phyloP scores from a whole-genome alignment of 1,284 basidiomycete species.

The Porodaedalea pini region DNA sequence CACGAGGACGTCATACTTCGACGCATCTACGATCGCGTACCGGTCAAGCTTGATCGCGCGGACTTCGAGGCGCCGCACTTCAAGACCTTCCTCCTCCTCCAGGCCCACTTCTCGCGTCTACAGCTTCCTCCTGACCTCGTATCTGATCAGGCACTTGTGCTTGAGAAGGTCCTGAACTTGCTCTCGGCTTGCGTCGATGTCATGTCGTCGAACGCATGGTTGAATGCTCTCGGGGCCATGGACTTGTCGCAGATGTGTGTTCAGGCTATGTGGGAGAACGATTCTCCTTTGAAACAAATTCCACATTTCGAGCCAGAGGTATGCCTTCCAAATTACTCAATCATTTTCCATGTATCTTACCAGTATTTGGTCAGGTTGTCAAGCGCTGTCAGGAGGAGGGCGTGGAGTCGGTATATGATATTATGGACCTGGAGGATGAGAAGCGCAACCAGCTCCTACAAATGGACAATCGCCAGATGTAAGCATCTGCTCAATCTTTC shows the following conservation, averaged over 20 bases:
- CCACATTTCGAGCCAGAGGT: slow-evolving; percentile 92
- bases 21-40: slow-evolving; percentile 94
- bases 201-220: slow-evolving; percentile 94
- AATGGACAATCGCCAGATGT: slow-evolving; percentile 88
- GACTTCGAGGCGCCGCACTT: slow-evolving; percentile 95
- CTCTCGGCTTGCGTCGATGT: slow-evolving; percentile 95
- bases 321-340: slow-evolving; percentile 23
- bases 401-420: slow-evolving; percentile 87
- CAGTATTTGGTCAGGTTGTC: slow-evolving; percentile 54
- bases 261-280: slow-evolving; percentile 96
- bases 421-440: slow-evolving; percentile 96
- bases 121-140: slow-evolving; percentile 90
- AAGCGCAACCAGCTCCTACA: slow-evolving; percentile 78
- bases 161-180: slow-evolving; percentile 88
- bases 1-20: slow-evolving; percentile 81
- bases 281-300: slow-evolving; percentile 91
- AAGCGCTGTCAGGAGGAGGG: slow-evolving; percentile 80
- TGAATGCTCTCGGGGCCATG: slow-evolving; percentile 96
- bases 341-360: not conserved
- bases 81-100: slow-evolving; percentile 95
- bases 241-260: slow-evolving; percentile 99
- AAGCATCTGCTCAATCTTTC: slow-evolving; percentile 29
- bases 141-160: slow-evolving; percentile 82
- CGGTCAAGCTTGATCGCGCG: slow-evolving; percentile 83
- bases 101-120: slow-evolving; percentile 94